Percentiles rank a stretch among this genome's conserved stretches.
Conservation (phyloP, 1,139 yeast genomes). For the Magnusiomyces starmeri region DNA sequence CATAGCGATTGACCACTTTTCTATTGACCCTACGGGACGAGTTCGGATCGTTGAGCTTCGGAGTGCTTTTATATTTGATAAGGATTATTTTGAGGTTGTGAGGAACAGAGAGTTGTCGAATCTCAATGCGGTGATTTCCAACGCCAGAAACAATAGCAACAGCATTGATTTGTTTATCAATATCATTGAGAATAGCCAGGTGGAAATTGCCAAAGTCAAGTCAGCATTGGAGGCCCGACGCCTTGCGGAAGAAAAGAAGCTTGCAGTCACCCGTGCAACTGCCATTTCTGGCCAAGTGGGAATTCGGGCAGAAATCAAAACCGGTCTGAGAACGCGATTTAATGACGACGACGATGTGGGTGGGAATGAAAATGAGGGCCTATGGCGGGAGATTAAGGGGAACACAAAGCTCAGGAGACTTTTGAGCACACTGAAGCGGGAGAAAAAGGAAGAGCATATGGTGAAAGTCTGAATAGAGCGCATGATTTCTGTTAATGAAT, state of each 20-base stretch:
- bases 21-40: slow-evolving; percentile 18
- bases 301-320: background rate
- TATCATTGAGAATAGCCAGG: background rate
- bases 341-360: too few species aligned
- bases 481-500: too few species aligned
- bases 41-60: slow-evolving; percentile 12
- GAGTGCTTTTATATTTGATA: slow-evolving; percentile 1
- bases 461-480: too few species aligned
- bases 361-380: too few species aligned
- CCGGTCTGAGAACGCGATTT: too few species aligned
- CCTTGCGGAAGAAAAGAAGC: background rate
- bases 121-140: slow-evolving; percentile 1
- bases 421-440: too few species aligned
- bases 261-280: background rate
- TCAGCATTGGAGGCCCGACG: background rate
- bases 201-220: background rate
- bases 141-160: background rate
- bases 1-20: slow-evolving; percentile 15
- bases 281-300: background rate
- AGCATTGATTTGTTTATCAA: background rate
- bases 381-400: too few species aligned
- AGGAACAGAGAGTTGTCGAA: background rate
- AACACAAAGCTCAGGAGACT: too few species aligned
- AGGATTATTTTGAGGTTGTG: background rate
- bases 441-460: too few species aligned